Evolutionary conservation across 192 early-diverging fungal species (phyloP), one percentile per base, ranked within the genome.

Genomic region (Podila minutissima): DNA sequence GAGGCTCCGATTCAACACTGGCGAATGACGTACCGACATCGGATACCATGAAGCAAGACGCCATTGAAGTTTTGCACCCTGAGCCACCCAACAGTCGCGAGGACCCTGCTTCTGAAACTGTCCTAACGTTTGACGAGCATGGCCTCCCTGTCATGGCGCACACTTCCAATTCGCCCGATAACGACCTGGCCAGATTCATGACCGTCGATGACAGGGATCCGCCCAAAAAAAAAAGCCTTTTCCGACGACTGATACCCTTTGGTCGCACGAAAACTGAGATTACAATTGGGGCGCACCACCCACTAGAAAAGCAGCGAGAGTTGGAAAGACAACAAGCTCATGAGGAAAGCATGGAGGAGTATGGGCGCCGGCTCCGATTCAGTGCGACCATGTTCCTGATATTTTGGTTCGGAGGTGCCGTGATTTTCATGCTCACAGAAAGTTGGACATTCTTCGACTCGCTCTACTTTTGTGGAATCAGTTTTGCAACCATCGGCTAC

Each of bases 401-500:
- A 15, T 79, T 79, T 33, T 79, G 76, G 76, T 6, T 72, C 8
- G 65, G 64, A 5, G 76, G 76, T n/a, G 69, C 65, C 13, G 17
- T 79, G 1, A 67, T 79, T 19, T 79, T 72, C 50, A 72, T 20
- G 37, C 55, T 66, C 37, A 33, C 62, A 17, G 76, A 79, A 65
- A 63, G 59, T 11, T 79, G 76, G 76, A 35, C 26, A 5, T 79
- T 79, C 53, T 69, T 69, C 0, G 10, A 48, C 4, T 72, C 76
- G 3, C 31, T 67, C 4, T 79, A 79, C 20, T 79, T 79, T 51
- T 37, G 61, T 8, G 41, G 71, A 24, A 24, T 79, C 29, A 51
- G 65, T n/a, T 79, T 79, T n/a, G 26, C 70, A 17, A 59, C 76
- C 4, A 68, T 79, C 50, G 76, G 76, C 6, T 79, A 68, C 37